Evolutionary conservation across 1,284 basidiomycete species (phyloP).

Genomic region (Vanrija sp.): DNA sequence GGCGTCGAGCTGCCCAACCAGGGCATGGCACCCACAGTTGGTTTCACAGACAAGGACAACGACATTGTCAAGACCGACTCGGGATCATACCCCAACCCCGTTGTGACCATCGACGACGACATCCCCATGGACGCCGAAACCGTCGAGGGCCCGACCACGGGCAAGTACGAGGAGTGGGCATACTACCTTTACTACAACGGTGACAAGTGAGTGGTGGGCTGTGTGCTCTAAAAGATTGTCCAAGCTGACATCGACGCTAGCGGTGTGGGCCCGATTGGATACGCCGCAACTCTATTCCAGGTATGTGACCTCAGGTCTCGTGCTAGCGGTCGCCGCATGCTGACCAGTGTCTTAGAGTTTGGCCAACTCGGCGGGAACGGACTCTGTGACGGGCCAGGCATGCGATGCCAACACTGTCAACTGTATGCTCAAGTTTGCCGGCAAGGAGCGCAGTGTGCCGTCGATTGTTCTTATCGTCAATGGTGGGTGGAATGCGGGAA

Average conservation of each 20-base stretch:
- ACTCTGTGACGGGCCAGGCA: constrained; percentile 50
- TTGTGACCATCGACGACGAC: not conserved
- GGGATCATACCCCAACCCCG: not conserved
- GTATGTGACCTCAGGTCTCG: constrained; percentile 23
- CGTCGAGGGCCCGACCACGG: constrained; percentile 12
- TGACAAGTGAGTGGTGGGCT: constrained; percentile 2
- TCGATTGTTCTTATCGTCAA: constrained; percentile 70
- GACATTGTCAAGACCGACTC: too few relatives aligned
- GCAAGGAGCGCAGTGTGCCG: constrained; percentile 61
- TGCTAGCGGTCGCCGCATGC: not conserved
- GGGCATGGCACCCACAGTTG: not conserved
- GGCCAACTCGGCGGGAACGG: constrained; percentile 63
- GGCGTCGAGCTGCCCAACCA: constrained; percentile 1
- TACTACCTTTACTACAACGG: constrained; percentile 22
- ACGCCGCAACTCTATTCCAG: constrained; percentile 69
- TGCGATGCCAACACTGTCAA: constrained; percentile 18
- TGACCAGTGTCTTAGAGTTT: constrained; percentile 34
- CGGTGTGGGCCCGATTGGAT: constrained; percentile 44
- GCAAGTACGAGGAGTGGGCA: constrained; percentile 15
- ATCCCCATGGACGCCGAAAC: not conserved
- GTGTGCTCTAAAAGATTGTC: too few relatives aligned
- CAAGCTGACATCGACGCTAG: not conserved
- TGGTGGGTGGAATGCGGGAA: constrained; percentile 42
- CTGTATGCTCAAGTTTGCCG: constrained; percentile 61
- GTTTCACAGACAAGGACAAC: not conserved